Conservation (phyloP, 139 green algal genomes). For the Tetraselmis chui region DNA sequence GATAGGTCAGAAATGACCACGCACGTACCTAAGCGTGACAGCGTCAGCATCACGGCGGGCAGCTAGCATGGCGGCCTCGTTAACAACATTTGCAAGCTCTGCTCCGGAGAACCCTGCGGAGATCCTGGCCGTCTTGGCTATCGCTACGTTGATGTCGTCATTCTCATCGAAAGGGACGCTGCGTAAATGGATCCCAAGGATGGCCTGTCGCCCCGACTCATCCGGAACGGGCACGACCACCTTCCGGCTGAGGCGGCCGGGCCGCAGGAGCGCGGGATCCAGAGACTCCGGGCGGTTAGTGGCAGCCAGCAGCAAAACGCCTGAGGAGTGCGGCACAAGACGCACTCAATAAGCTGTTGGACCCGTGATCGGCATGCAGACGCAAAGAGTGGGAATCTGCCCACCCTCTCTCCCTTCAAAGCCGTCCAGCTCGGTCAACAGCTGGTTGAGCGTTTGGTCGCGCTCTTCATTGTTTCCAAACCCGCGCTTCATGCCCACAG, state of each 20-base stretch:
- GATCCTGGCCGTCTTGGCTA: not conserved
- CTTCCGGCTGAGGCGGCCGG: constrained; percentile 56
- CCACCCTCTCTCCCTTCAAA: constrained; percentile 59
- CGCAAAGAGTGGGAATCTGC: not conserved
- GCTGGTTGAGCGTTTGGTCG: constrained; percentile 83
- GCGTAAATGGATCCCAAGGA: constrained; percentile 75
- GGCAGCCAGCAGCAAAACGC: constrained; percentile 79
- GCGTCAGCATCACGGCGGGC: constrained; percentile 40
- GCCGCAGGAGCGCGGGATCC: constrained; percentile 78
- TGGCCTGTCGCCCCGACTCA: constrained; percentile 50
- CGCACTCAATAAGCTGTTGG: not conserved
- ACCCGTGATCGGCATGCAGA: not conserved
- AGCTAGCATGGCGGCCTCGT: constrained; percentile 82
- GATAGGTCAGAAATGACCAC: too few species aligned
- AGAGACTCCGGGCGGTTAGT: constrained; percentile 85
- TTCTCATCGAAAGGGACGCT: constrained; percentile 23
- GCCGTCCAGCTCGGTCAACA: constrained; percentile 89
- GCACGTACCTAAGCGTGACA: constrained; percentile 10
- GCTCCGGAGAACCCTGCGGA: constrained; percentile 58
- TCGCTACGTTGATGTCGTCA: constrained; percentile 23
- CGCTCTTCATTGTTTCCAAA: constrained; percentile 91
- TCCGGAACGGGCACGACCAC: constrained; percentile 69
- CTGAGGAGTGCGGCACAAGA: constrained; percentile 19
- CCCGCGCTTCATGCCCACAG: constrained; percentile 70
- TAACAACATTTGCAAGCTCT: constrained; percentile 93